Percentiles rank a stretch among this genome's conserved stretches.
phyloP scores from a whole-genome alignment of 371 early-diverging fungal genomes.

The Thermomucor indicae-seudaticae region DNA sequence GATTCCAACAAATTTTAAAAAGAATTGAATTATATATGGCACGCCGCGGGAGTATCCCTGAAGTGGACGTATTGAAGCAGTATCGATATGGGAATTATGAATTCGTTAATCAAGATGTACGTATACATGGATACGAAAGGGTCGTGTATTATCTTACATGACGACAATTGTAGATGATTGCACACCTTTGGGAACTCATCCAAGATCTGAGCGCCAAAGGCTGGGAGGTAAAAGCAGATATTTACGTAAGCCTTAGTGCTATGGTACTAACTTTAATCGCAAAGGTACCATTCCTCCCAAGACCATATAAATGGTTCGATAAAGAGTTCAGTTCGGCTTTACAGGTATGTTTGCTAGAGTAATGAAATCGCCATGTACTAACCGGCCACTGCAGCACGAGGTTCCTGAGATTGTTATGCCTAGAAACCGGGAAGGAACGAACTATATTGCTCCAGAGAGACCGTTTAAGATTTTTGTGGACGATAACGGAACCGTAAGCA shows the following conservation, averaged over 20 bases:
- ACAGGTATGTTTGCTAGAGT: conserved; percentile 15
- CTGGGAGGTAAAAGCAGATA: conserved; percentile 70
- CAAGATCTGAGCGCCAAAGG: conserved; percentile 49
- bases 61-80: conserved; percentile 48
- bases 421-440: conserved; percentile 16
- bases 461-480: conserved; percentile 46
- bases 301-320: conserved; percentile 55
- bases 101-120: conserved; percentile 54
- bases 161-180: conserved; percentile 44
- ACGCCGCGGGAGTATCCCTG: conserved; percentile 32
- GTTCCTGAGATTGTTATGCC: conserved; percentile 51
- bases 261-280: not conserved
- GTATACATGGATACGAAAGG: too few species aligned
- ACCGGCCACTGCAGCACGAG: conserved; percentile 56
- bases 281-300: conserved; percentile 46
- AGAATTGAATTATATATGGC: conserved; percentile 65
- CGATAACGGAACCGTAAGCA: conserved; percentile 24
- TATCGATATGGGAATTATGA: conserved; percentile 49
- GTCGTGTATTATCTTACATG: not conserved
- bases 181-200: conserved; percentile 67
- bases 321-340: conserved; percentile 51
- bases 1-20: conserved; percentile 55
- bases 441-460: conserved; percentile 24
- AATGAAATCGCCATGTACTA: not conserved
- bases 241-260: not conserved